Conservation (phyloP, 805 yeast species). For the Wickerhamomyces queroliae region DNA sequence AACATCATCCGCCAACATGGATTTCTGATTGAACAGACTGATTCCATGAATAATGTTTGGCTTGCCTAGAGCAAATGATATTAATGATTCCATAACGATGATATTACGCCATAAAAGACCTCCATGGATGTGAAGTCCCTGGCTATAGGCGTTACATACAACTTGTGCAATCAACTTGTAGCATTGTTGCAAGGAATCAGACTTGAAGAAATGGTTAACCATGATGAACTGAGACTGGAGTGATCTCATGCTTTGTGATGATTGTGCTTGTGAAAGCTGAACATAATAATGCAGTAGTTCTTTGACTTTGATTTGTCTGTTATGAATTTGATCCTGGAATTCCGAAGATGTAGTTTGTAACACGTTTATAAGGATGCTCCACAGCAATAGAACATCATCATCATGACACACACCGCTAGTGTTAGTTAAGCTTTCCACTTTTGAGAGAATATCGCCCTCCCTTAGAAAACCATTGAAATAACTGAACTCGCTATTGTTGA, state of each 20-base stretch:
- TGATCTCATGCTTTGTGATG: slow-evolving; percentile 8
- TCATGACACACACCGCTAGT: slow-evolving; percentile 11
- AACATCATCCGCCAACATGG: slow-evolving; percentile 4
- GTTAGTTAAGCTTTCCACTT: slow-evolving; percentile 5
- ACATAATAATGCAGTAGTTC: slow-evolving; percentile 10
- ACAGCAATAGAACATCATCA: slow-evolving; percentile 14
- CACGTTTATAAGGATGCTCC: slow-evolving; percentile 14
- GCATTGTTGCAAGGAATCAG: slow-evolving; percentile 11
- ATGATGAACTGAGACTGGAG: slow-evolving; percentile 16
- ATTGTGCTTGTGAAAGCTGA: slow-evolving; percentile 14
- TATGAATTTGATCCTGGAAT: too few relatives aligned
- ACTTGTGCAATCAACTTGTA: slow-evolving; percentile 18
- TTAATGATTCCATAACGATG: slow-evolving; percentile 12
- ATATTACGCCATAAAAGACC: slow-evolving; percentile 17
- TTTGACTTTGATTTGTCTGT: background rate
- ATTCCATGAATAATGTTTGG: slow-evolving; percentile 11
- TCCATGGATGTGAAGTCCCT: slow-evolving; percentile 15
- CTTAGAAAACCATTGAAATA: slow-evolving; percentile 14
- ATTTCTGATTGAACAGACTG: slow-evolving; percentile 5
- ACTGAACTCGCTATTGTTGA: slow-evolving; percentile 6
- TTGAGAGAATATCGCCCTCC: slow-evolving; percentile 7
- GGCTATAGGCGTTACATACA: slow-evolving; percentile 16
- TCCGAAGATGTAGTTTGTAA: too few relatives aligned
- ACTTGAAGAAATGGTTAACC: slow-evolving; percentile 14
- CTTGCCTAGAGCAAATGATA: slow-evolving; percentile 13